Evolutionary conservation across 306 rosid species (phyloP), one percentile per base, ranked within the genome.

Genomic region (Citrullus amarus): DNA sequence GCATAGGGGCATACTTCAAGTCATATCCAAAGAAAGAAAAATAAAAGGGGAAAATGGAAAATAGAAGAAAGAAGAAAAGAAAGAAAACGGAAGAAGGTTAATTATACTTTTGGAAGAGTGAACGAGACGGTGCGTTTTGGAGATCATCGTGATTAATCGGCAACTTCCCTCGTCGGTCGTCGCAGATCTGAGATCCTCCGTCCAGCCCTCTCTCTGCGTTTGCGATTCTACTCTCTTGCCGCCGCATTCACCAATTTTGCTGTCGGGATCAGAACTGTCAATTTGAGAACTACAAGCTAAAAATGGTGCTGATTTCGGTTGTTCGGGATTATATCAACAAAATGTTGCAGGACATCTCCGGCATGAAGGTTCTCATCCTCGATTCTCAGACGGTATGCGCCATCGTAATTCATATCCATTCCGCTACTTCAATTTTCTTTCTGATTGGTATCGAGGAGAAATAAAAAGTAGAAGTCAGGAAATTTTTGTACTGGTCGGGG

Each of bases 321-420:
- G 97, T 80, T 32, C 96, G 97, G 61, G 99, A 95, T 76, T 95
- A 95, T 84, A 25, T 95, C 59, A 89, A 86, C 81, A 93, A 97
- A 82, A 95, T 95, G 96, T 80, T 95, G 80, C 97, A 90, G 81
- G 99, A 95, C 88, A 95, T 95, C 82, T 95, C 97, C 58, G 97
- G 99, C 88, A 95, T 95, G 99, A 95, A 92, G 80, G 99, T 92
- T 80, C 97, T 95, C 82, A 83, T 95, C 80, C 96, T 95, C 43
- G 99, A 95, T 91, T 91, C 96, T 79, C 90, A 92, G 73, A 95
- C 99, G 92, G 97, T 95, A 86, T 68, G 38, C 63, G n/a, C 51
- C 39, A 8, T 58, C 28, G 28, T 25, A 25, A 25, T 25, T 25
- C 75, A 32, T 75, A 44, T 20, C 50, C 79, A 44, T 66, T 11